Evolutionary conservation across 2,329 filamentous ascomycete species (phyloP).

Genomic region (Mariannaea elegans): DNA sequence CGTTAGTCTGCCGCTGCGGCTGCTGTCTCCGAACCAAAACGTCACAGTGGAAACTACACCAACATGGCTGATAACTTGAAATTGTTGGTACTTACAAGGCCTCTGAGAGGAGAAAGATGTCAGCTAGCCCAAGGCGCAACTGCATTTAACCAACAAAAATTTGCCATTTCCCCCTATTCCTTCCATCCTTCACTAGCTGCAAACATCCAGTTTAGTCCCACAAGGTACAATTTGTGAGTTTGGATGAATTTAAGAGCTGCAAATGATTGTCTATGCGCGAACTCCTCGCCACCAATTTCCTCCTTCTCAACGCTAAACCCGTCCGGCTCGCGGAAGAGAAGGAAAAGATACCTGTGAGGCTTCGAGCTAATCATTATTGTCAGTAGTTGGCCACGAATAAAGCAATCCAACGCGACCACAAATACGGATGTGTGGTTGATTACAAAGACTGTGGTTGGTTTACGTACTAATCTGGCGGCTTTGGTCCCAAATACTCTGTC

Average conservation of each 20-base stretch:
- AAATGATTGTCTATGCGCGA: constrained; percentile 55
- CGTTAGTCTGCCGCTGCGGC: too few relatives aligned
- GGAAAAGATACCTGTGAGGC: constrained; percentile 58
- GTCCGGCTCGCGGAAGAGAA: constrained; percentile 53
- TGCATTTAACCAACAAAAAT: background rate
- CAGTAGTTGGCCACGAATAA: background rate
- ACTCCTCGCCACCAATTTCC: constrained; percentile 58
- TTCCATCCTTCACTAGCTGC: constrained; percentile 56
- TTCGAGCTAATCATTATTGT: constrained; percentile 47
- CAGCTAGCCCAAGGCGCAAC: background rate
- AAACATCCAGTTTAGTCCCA: constrained; percentile 56
- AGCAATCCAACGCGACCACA: background rate
- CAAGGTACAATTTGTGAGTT: constrained; percentile 49
- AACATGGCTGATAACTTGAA: too few relatives aligned
- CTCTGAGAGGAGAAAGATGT: background rate
- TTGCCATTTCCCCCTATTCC: constrained; percentile 28
- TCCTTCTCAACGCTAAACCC: constrained; percentile 47
- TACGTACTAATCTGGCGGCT: constrained; percentile 57
- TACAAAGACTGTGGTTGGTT: background rate
- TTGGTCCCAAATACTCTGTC: constrained; percentile 55
- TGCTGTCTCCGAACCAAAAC: too few relatives aligned
- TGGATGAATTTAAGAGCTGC: constrained; percentile 50
- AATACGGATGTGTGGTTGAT: background rate
- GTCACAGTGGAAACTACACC: too few relatives aligned
- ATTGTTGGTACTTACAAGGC: background rate